Base-by-base conservation (phyloP, 495 filamentous ascomycete genomes). In the Annulohypoxylon stygium region DNA sequence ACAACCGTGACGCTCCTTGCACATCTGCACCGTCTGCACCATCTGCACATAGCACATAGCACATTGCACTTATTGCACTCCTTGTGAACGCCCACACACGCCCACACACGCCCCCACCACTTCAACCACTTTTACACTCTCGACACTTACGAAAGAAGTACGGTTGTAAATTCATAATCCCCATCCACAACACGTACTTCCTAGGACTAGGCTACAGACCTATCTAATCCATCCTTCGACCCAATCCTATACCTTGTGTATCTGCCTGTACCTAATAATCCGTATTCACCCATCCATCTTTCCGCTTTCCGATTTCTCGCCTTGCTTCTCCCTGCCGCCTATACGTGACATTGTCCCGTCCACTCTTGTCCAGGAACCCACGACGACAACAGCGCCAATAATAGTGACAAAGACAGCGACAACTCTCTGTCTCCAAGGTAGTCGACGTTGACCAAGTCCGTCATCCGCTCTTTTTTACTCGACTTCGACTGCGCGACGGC, bases 101-200 rank as follows among this genome's bases (percentile, higher is more conserved):
- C 43, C 54, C 41, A 50, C 65, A 36, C 20, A 39, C 43, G 8
- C 61, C 69, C 48, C 50, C 58, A 45, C 43, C 59, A 64, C 60
- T 36, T 48, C 18, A 14, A 51, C 48, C 45, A 55, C 36, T 51
- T 51, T 71, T 65, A 61, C 59, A 64, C 61, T 51, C 53, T 60
- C 60, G 37, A 59, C 51, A 65, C 65, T 50, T 67, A 66, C 57
- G 39, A 33, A 65, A 30, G 30, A 33, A 33, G 61, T 45, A 36
- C 68, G 20, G 54, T 61, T 60, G 51, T 43, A 67, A 55, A 68
- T 72, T 67, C 64, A 67, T 72, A 71, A 71, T 71, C 36, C 55
- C 55, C 51, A 59, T 60, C 68, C 45, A 60, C 45, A 54, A 30
- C 25, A 54, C 50, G 8, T 43, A 65, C 61, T 30, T 30, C 30